phyloP scores from a whole-genome alignment of 1,139 yeast species.

The Saccharomyces hybrid region DNA sequence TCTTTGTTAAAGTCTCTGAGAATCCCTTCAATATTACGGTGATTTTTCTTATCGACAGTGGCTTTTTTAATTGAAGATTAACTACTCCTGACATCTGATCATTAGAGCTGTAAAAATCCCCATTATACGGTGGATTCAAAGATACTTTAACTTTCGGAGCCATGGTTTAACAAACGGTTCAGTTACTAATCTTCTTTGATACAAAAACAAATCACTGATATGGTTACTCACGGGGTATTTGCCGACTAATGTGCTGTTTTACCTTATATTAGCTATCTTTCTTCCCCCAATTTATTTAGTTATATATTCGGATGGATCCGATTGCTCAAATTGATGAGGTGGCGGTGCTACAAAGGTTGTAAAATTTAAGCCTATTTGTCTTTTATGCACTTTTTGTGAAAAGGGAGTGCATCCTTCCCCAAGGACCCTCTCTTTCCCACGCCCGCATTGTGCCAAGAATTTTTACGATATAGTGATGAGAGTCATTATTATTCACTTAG shows the following conservation, averaged over 20 bases:
- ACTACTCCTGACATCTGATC: conserved; percentile 25
- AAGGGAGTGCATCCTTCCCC: background rate
- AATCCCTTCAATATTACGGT: conserved; percentile 23
- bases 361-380: background rate
- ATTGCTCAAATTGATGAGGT: background rate
- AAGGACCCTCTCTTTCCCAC: background rate
- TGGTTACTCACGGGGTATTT: background rate
- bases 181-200: background rate
- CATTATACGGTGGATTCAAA: conserved; percentile 25
- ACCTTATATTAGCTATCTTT: background rate
- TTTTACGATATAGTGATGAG: background rate
- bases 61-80: conserved; percentile 15
- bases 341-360: background rate
- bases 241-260: background rate
- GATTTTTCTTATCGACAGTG: conserved; percentile 23
- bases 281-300: background rate
- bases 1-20: conserved; percentile 23
- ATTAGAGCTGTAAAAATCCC: conserved; percentile 22
- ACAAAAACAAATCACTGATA: background rate
- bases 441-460: background rate
- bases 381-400: background rate
- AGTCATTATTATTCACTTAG: background rate
- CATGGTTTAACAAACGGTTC: conserved; percentile 11
- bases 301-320: background rate
- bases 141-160: conserved; percentile 18